These are phyloP conservation scores for Pseudopyrenochaeta lycopersici DNA, from an alignment of 2,329 filamentous ascomycete species.

Conservation along the genomic window DNA sequence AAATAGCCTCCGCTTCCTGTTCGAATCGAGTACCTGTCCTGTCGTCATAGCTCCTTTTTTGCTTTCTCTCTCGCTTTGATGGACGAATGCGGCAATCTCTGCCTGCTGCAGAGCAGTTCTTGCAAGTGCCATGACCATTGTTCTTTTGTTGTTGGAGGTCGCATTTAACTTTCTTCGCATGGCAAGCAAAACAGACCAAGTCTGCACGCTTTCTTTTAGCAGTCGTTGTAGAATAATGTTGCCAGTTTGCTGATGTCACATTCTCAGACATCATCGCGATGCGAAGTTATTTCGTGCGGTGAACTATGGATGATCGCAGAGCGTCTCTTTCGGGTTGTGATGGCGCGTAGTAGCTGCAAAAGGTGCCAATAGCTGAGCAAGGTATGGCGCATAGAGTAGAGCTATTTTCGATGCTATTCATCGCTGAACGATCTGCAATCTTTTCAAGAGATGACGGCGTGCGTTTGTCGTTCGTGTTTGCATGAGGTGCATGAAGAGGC, in stretches of 20 bases:
- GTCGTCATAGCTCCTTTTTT: conserved; percentile 3
- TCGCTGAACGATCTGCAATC: too few species aligned
- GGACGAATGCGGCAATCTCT: conserved; percentile 22
- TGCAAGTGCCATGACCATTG: conserved; percentile 19
- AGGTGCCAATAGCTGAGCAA: too few species aligned
- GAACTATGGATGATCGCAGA: too few species aligned
- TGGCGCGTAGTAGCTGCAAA: too few species aligned
- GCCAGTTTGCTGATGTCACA: conserved; percentile 19
- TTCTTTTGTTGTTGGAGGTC: conserved; percentile 21
- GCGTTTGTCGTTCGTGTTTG: too few species aligned
- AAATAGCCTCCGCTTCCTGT: neutral
- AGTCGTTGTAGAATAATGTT: conserved; percentile 19
- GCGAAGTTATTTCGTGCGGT: too few species aligned
- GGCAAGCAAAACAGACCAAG: conserved; percentile 26
- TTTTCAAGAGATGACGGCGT: too few species aligned
- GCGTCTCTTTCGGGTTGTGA: too few species aligned
- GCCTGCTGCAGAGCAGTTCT: conserved; percentile 14
- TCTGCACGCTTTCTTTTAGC: conserved; percentile 31
- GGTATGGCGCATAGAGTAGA: too few species aligned
- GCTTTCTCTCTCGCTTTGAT: conserved; percentile 28
- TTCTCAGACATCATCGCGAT: conserved; percentile 2
- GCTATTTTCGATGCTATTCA: too few species aligned
- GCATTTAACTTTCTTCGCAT: conserved; percentile 32
- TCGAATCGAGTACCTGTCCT: neutral
- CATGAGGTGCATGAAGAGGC: too few species aligned